These are phyloP conservation scores for Clarireedia paspali DNA, from an alignment of 2,329 filamentous ascomycete species.

Conservation along the genomic window DNA sequence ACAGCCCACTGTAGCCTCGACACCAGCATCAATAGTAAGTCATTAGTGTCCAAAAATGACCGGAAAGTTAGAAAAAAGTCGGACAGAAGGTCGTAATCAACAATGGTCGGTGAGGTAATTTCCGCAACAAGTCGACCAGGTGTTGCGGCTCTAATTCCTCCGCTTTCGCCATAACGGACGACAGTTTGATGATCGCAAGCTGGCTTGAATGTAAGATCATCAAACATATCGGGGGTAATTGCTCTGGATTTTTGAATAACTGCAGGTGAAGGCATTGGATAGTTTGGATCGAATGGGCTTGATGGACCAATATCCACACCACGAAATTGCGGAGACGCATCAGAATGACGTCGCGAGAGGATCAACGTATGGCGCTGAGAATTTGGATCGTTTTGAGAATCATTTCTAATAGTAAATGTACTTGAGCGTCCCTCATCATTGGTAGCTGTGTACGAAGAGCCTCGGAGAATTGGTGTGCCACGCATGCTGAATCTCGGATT, in stretches of 20 bases:
- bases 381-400: constrained; percentile 20
- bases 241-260: constrained; percentile 26
- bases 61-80: constrained; percentile 97
- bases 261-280: constrained; percentile 11
- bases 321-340: constrained; percentile 24
- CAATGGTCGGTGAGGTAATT: constrained; percentile 90
- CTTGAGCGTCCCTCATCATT: constrained; percentile 61
- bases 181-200: constrained; percentile 69
- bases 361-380: constrained; percentile 18
- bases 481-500: constrained; percentile 70
- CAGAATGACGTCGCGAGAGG: constrained; percentile 27
- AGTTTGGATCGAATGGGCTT: constrained; percentile 12
- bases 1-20: constrained; percentile 84
- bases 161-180: constrained; percentile 70
- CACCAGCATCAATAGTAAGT: constrained; percentile 76
- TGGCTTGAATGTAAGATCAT: constrained; percentile 70
- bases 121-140: constrained; percentile 87
- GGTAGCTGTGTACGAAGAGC: constrained; percentile 70
- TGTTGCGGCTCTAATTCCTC: constrained; percentile 80
- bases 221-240: constrained; percentile 73
- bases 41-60: constrained; percentile 68
- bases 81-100: constrained; percentile 94
- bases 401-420: constrained; percentile 39
- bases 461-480: constrained; percentile 70
- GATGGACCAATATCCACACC: constrained; percentile 6